phyloP scores from a whole-genome alignment of 129 eudicot species.

The Oenanthe sinensis region DNA sequence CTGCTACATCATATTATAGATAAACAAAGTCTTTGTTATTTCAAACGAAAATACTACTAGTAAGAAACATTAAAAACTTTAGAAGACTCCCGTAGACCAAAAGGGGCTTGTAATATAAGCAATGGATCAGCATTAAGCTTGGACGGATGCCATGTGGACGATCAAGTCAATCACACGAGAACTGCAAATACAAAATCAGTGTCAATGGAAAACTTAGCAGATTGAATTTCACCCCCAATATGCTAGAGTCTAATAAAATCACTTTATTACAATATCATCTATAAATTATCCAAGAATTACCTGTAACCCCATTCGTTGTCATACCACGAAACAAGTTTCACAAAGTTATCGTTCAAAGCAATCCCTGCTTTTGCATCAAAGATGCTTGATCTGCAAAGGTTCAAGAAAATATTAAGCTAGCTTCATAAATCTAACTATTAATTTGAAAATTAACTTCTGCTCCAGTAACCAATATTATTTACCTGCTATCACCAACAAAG shows the following conservation, averaged over 20 bases:
- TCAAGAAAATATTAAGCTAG: not conserved
- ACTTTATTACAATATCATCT: not conserved
- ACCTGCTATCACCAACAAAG: conserved; percentile 33
- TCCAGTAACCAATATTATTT: not conserved
- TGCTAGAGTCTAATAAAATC: not conserved
- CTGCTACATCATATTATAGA: not conserved
- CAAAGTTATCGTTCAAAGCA: conserved; percentile 66
- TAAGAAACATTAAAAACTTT: not conserved
- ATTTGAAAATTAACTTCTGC: too few relatives aligned
- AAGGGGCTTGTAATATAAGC: not conserved
- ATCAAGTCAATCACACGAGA: conserved; percentile 76
- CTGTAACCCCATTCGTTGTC: conserved; percentile 91
- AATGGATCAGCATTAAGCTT: conserved; percentile 21
- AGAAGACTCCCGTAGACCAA: not conserved
- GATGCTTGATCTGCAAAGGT: conserved; percentile 57
- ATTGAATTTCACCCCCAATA: not conserved
- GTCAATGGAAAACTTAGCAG: not conserved
- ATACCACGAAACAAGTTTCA: conserved; percentile 74
- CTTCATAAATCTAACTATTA: not conserved
- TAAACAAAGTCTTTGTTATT: conserved; percentile 14
- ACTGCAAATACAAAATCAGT: conserved; percentile 35
- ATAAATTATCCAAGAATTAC: conserved; percentile 16
- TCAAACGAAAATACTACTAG: not conserved
- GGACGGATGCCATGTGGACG: conserved; percentile 65
- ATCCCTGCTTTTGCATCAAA: conserved; percentile 91